Conservation (phyloP, 2,329 filamentous ascomycete genomes). For the Ophiosphaerella narmari region DNA sequence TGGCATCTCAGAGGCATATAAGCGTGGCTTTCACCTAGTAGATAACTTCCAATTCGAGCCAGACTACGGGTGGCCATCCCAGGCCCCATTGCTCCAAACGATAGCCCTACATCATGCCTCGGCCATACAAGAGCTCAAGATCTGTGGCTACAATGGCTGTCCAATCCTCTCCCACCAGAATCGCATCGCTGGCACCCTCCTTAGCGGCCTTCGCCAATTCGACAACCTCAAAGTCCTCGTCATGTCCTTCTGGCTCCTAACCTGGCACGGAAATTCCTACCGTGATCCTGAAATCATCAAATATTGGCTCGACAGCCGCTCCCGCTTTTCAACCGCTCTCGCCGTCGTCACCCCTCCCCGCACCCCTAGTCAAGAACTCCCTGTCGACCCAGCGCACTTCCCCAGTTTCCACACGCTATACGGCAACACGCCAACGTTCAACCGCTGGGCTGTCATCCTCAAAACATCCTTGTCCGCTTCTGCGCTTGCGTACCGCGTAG, state of each 20-base stretch:
- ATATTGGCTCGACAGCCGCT: conserved; percentile 51
- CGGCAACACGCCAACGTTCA: conserved; percentile 30
- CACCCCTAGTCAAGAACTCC: conserved; percentile 23
- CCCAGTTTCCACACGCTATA: conserved; percentile 21
- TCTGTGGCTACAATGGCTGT: conserved; percentile 54
- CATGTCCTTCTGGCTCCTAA: conserved; percentile 50
- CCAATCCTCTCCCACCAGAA: conserved; percentile 47
- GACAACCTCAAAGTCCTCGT: conserved; percentile 49
- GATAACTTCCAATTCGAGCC: conserved; percentile 40
- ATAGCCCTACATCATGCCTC: conserved; percentile 48
- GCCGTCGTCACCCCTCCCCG: conserved; percentile 38
- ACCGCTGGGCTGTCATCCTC: conserved; percentile 50
- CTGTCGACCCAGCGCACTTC: conserved; percentile 35
- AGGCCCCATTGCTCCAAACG: conserved; percentile 48
- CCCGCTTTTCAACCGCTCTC: conserved; percentile 46
- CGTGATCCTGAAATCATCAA: conserved; percentile 51
- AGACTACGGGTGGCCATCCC: conserved; percentile 48
- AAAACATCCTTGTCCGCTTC: conserved; percentile 47
- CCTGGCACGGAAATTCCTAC: conserved; percentile 43
- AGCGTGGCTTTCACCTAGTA: conserved; percentile 21
- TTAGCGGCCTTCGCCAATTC: conserved; percentile 49
- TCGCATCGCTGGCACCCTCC: conserved; percentile 45
- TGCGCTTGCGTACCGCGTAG: conserved; percentile 49
- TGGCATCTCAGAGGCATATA: conserved; percentile 29
- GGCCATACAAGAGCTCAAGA: conserved; percentile 52